A percentile compares a stretch with the other conserved stretches of the same genome.
These are phyloP conservation scores for Choanephora cucurbitarum DNA, from an alignment of 371 early-diverging fungal species.

Conservation along the genomic window DNA sequence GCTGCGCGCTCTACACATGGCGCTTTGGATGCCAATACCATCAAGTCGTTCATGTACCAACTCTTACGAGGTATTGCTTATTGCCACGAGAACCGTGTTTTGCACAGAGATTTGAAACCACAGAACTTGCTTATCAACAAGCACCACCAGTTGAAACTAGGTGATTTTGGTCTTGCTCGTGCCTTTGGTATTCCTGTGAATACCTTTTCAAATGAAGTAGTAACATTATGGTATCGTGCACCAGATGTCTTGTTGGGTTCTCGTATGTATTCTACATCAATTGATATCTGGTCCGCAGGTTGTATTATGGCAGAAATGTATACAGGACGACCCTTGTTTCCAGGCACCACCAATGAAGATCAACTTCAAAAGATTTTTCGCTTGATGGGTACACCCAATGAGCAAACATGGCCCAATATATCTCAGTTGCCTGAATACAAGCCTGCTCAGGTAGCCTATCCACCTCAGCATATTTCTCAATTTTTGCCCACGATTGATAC, in stretches of 20 bases:
- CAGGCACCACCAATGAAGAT: slow-evolving; percentile 92
- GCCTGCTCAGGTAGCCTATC: slow-evolving; percentile 71
- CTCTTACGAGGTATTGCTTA: slow-evolving; percentile 89
- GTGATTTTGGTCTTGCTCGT: slow-evolving; percentile 95
- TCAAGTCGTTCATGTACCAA: slow-evolving; percentile 87
- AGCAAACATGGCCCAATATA: slow-evolving; percentile 87
- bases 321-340: slow-evolving; percentile 92
- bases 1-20: slow-evolving; percentile 52
- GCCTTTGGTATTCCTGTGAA: slow-evolving; percentile 96
- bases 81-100: slow-evolving; percentile 93
- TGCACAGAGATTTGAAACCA: slow-evolving; percentile 98
- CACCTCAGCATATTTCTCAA: slow-evolving; percentile 64
- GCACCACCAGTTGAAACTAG: slow-evolving; percentile 85
- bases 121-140: slow-evolving; percentile 93
- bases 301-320: slow-evolving; percentile 98
- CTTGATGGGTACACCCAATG: slow-evolving; percentile 86
- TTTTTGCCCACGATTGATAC: slow-evolving; percentile 80
- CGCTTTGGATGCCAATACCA: slow-evolving; percentile 67
- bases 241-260: slow-evolving; percentile 98
- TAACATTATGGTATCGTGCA: slow-evolving; percentile 96
- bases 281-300: slow-evolving; percentile 99
- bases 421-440: slow-evolving; percentile 90
- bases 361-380: slow-evolving; percentile 90
- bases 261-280: slow-evolving; percentile 92
- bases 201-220: slow-evolving; percentile 98